A percentile compares a stretch with the other conserved stretches of the same genome.
Evolutionary conservation across 148 eudicot genomes (phyloP).

Genomic region (Chenopodium berlandieri): DNA sequence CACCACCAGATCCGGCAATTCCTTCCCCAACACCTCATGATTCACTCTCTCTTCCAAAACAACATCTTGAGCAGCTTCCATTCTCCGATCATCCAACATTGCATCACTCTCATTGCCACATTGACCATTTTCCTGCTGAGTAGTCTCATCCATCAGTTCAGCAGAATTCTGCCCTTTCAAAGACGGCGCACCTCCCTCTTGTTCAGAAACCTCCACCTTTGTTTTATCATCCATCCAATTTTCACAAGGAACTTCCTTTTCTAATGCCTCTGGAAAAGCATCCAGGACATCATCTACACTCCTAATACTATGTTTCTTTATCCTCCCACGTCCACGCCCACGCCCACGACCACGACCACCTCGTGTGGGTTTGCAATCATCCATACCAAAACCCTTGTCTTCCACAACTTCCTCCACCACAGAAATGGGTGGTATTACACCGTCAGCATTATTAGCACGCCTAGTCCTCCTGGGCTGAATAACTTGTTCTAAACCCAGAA

Average conservation of each 20-base stretch:
- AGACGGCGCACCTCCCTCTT: too few species aligned
- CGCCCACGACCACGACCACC: slow-evolving; percentile 22
- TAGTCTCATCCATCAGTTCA: too few species aligned
- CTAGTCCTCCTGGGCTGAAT: slow-evolving; percentile 40
- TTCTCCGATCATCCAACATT: too few species aligned
- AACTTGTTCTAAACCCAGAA: background rate
- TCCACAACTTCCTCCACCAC: slow-evolving; percentile 23
- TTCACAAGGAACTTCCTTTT: too few species aligned
- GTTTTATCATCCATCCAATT: too few species aligned
- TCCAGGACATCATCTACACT: too few species aligned
- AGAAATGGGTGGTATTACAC: background rate
- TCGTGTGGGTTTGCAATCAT: slow-evolving; percentile 18
- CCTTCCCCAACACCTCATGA: background rate
- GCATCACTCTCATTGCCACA: too few species aligned
- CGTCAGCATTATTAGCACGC: slow-evolving; percentile 31
- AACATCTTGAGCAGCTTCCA: too few species aligned
- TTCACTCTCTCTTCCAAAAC: background rate
- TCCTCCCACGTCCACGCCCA: slow-evolving; percentile 32
- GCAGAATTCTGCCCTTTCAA: too few species aligned
- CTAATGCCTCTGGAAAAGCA: too few species aligned
- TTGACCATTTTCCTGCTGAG: too few species aligned
- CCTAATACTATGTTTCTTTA: slow-evolving; percentile 10
- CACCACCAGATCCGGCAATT: background rate
- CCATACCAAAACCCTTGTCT: slow-evolving; percentile 2
- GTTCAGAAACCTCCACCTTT: too few species aligned